Percentiles rank a stretch among this genome's conserved stretches.
These are phyloP conservation scores for Biscogniauxia mediterranea DNA, from an alignment of 2,329 filamentous ascomycete species.

Conservation along the genomic window DNA sequence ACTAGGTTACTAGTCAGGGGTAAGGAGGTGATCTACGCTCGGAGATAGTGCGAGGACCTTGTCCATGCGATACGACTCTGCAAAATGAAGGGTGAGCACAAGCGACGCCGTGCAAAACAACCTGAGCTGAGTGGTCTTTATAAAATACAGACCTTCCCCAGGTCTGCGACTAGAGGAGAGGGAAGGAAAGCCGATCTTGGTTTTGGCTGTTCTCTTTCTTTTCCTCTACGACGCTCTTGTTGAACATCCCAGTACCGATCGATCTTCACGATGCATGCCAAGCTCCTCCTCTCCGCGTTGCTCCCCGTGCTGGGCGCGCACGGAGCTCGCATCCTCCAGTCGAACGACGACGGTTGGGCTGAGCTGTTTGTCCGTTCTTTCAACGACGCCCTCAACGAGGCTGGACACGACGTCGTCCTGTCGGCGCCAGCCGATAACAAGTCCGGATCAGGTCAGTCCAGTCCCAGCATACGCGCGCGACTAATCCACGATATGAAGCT, in stretches of 20 bases:
- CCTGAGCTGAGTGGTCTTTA: not conserved
- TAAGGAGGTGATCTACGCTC: not conserved
- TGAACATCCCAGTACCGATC: not conserved
- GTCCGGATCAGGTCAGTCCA: constrained; percentile 56
- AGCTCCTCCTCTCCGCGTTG: constrained; percentile 13
- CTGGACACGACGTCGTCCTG: constrained; percentile 61
- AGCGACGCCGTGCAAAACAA: not conserved
- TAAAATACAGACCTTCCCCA: not conserved
- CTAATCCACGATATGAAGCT: not conserved
- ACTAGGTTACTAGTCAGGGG: constrained; percentile 1
- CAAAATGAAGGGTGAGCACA: not conserved
- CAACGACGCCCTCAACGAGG: constrained; percentile 52
- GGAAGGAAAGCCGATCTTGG: not conserved
- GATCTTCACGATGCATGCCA: constrained; percentile 18
- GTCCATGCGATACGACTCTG: not conserved
- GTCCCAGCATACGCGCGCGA: not conserved
- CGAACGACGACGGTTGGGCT: constrained; percentile 74
- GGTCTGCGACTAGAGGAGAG: not conserved
- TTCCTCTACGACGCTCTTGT: not conserved
- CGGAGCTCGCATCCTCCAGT: constrained; percentile 56
- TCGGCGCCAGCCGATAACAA: constrained; percentile 66
- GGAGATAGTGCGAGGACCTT: not conserved
- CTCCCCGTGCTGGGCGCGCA: constrained; percentile 20
- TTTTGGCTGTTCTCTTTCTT: not conserved
- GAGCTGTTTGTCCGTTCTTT: constrained; percentile 64